Evolutionary conservation across 1,284 basidiomycete genomes (phyloP).

Genomic region (Cryptococcus jaspeensis): DNA sequence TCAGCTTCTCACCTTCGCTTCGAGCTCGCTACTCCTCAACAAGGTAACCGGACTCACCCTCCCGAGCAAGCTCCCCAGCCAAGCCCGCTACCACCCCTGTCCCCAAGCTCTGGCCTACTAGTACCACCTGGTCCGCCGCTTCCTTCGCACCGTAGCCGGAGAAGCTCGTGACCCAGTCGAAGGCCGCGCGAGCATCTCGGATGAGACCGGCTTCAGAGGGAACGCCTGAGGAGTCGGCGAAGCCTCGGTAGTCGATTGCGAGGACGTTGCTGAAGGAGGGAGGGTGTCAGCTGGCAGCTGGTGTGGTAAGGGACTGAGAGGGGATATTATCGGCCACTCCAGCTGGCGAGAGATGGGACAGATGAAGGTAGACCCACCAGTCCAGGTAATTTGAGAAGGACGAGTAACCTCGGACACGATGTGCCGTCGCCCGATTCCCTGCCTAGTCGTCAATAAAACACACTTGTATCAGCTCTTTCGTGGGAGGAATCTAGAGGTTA

Average conservation of each 20-base stretch:
- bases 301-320: no score
- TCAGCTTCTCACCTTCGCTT: background rate
- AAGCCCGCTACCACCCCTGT: slow-evolving; percentile 70
- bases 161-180: slow-evolving; percentile 53
- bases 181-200: slow-evolving; percentile 74
- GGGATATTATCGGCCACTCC: no score
- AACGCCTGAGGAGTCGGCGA: slow-evolving; percentile 75
- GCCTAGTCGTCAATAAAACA: slow-evolving; percentile 29
- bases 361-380: slow-evolving; percentile 20
- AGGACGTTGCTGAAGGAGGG: slow-evolving; percentile 62
- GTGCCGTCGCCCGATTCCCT: slow-evolving; percentile 31
- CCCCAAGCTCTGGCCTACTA: slow-evolving; percentile 77
- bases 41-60: slow-evolving; percentile 34
- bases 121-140: slow-evolving; percentile 34
- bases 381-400: slow-evolving; percentile 33
- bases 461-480: no score
- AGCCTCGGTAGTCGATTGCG: slow-evolving; percentile 88
- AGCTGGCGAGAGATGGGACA: background rate
- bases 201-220: slow-evolving; percentile 74
- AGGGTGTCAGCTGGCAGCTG: background rate
- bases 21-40: background rate
- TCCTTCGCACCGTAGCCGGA: slow-evolving; percentile 1
- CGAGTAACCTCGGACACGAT: slow-evolving; percentile 32
- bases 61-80: slow-evolving; percentile 33
- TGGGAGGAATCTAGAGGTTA: no score